These are phyloP conservation scores for Botryotinia convoluta DNA, from an alignment of 2,329 filamentous ascomycete species.

Conservation along the genomic window DNA sequence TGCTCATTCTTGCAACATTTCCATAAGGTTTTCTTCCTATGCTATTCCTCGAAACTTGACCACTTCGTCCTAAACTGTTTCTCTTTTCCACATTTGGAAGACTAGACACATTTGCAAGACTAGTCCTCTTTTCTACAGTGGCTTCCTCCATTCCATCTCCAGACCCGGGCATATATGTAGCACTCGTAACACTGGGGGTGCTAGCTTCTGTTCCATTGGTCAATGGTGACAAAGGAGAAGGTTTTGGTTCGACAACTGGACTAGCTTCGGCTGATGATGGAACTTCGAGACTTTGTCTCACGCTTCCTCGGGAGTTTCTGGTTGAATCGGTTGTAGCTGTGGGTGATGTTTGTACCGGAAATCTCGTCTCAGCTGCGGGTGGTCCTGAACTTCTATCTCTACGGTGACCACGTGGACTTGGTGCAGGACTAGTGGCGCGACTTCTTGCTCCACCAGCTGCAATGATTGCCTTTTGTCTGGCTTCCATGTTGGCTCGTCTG, in stretches of 20 bases:
- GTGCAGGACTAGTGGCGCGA: conserved; percentile 71
- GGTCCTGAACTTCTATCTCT: conserved; percentile 76
- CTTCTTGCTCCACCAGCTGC: conserved; percentile 57
- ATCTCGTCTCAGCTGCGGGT: conserved; percentile 71
- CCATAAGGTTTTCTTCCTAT: conserved; percentile 13
- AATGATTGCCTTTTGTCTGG: conserved; percentile 79
- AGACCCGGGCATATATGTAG: conserved; percentile 36
- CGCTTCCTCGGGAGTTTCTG: conserved; percentile 37
- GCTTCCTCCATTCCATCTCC: conserved; percentile 28
- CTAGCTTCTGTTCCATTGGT: conserved; percentile 30
- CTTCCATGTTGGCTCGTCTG: conserved; percentile 89
- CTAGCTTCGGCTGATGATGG: conserved; percentile 45
- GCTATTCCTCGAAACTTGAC: conserved; percentile 8
- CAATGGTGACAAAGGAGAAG: conserved; percentile 27
- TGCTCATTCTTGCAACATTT: conserved; percentile 16
- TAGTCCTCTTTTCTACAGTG: conserved; percentile 27
- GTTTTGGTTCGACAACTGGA: conserved; percentile 26
- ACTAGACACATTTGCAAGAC: conserved; percentile 38
- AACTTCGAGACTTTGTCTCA: conserved; percentile 74
- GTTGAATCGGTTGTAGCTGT: conserved; percentile 49
- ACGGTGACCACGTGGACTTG: conserved; percentile 61
- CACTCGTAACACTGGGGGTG: conserved; percentile 33
- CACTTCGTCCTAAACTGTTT: conserved; percentile 57
- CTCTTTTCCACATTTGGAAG: conserved; percentile 51
- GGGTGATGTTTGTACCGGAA: conserved; percentile 73